Conservation (phyloP, 2,329 filamentous ascomycete genomes). For the Paraconiothyrium sp. region DNA sequence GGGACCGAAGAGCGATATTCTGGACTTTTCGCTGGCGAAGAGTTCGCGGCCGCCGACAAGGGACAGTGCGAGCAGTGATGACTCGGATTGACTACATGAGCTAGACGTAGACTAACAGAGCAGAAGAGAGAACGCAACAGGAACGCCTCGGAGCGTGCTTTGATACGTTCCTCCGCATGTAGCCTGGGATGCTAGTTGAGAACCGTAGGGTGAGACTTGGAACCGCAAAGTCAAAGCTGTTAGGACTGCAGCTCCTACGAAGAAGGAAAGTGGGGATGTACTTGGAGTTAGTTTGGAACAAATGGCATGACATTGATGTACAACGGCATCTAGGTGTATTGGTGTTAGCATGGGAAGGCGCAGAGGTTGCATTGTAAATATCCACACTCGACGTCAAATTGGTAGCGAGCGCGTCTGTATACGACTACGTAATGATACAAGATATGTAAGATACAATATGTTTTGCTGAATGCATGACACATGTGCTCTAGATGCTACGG, state of each 20-base stretch:
- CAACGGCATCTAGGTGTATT: not conserved
- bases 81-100: conserved; percentile 36
- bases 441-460: too few relatives aligned
- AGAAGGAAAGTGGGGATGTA: too few relatives aligned
- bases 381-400: not conserved
- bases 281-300: not conserved
- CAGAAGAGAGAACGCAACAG: not conserved
- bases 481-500: too few relatives aligned
- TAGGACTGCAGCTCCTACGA: too few relatives aligned
- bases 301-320: not conserved
- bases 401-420: not conserved
- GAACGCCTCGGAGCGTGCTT: not conserved
- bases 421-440: not conserved
- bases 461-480: too few relatives aligned
- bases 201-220: too few relatives aligned
- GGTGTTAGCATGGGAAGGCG: not conserved
- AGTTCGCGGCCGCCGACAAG: conserved; percentile 50
- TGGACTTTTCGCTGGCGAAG: conserved; percentile 56
- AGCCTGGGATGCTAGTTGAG: too few relatives aligned
- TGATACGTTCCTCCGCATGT: not conserved
- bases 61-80: conserved; percentile 43
- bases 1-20: conserved; percentile 54
- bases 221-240: too few relatives aligned
- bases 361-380: conserved; percentile 1
- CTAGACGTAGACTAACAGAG: conserved; percentile 1